phyloP scores from a whole-genome alignment of 2,329 filamentous ascomycete genomes.

The Colletotrichum abscissum region DNA sequence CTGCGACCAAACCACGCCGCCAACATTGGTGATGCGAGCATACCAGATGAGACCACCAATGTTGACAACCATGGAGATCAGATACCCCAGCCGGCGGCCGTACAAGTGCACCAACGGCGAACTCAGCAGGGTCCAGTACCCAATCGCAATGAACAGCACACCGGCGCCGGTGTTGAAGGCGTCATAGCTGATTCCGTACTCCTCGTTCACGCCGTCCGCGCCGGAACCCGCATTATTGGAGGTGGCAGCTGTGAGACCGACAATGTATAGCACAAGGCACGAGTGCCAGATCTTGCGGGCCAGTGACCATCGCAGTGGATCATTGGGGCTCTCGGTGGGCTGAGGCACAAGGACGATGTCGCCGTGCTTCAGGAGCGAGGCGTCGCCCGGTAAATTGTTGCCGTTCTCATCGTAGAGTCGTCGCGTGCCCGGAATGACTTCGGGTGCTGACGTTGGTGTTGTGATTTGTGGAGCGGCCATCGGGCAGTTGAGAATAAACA shows the following conservation, averaged over 20 bases:
- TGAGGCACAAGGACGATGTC: slow-evolving; percentile 65
- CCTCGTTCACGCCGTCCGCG: slow-evolving; percentile 58
- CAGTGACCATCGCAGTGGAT: slow-evolving; percentile 62
- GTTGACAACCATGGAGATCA: slow-evolving; percentile 61
- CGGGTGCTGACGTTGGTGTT: not conserved
- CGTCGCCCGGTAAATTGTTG: slow-evolving; percentile 14
- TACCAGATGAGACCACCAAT: slow-evolving; percentile 66
- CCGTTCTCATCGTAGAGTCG: slow-evolving; percentile 30
- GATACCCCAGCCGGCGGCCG: slow-evolving; percentile 64
- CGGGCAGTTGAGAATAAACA: not conserved
- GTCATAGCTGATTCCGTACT: slow-evolving; percentile 62
- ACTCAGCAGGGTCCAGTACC: slow-evolving; percentile 64
- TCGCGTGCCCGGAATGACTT: slow-evolving; percentile 32
- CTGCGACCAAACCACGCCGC: slow-evolving; percentile 65
- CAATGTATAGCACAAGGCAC: slow-evolving; percentile 62
- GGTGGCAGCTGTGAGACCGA: slow-evolving; percentile 65
- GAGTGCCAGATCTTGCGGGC: slow-evolving; percentile 62
- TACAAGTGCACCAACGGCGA: slow-evolving; percentile 65
- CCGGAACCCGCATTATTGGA: slow-evolving; percentile 66
- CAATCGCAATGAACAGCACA: slow-evolving; percentile 66
- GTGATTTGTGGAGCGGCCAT: slow-evolving; percentile 26
- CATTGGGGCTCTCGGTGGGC: slow-evolving; percentile 63
- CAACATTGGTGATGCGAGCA: slow-evolving; percentile 52
- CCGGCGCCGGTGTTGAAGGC: slow-evolving; percentile 68
- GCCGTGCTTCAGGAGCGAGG: slow-evolving; percentile 39